phyloP scores from a whole-genome alignment of 805 yeast genomes.

The Kazachstania africana region DNA sequence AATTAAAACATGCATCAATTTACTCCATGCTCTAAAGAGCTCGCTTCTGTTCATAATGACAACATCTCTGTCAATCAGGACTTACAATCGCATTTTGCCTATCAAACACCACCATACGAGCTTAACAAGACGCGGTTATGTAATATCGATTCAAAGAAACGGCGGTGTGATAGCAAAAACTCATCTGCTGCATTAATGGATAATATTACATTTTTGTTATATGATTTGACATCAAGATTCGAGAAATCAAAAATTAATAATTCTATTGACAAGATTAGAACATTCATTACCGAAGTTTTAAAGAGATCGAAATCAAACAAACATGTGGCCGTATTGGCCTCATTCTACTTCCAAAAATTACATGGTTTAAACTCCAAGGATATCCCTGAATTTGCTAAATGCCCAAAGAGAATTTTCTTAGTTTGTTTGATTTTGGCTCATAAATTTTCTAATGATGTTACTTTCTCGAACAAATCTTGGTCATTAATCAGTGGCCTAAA shows the following conservation, averaged over 20 bases:
- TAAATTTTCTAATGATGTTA: slow-evolving; percentile 18
- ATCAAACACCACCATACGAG: slow-evolving; percentile 13
- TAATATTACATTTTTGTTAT: slow-evolving; percentile 9
- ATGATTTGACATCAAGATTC: slow-evolving; percentile 7
- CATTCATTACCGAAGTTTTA: slow-evolving; percentile 14
- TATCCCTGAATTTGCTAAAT: slow-evolving; percentile 16
- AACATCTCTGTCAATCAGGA: not conserved
- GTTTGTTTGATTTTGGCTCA: slow-evolving; percentile 17
- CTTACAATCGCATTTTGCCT: slow-evolving; percentile 3
- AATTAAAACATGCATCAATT: too few relatives aligned
- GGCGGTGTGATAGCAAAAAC: too few relatives aligned
- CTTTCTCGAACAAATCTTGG: slow-evolving; percentile 21
- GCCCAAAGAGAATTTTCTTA: slow-evolving; percentile 17
- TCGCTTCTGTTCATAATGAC: not conserved
- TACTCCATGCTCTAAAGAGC: not conserved
- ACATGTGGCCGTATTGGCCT: slow-evolving; percentile 9
- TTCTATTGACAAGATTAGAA: slow-evolving; percentile 4
- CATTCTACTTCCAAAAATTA: slow-evolving; percentile 11
- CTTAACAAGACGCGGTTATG: not conserved
- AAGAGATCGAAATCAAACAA: slow-evolving; percentile 17
- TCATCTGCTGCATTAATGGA: slow-evolving; percentile 2
- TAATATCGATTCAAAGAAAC: not conserved
- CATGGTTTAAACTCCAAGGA: not conserved
- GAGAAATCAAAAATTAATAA: slow-evolving; percentile 12
- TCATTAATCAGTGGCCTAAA: slow-evolving; percentile 15